Evolutionary conservation across 495 filamentous ascomycete species (phyloP).

Genomic region (Penicillium cataractarum): DNA sequence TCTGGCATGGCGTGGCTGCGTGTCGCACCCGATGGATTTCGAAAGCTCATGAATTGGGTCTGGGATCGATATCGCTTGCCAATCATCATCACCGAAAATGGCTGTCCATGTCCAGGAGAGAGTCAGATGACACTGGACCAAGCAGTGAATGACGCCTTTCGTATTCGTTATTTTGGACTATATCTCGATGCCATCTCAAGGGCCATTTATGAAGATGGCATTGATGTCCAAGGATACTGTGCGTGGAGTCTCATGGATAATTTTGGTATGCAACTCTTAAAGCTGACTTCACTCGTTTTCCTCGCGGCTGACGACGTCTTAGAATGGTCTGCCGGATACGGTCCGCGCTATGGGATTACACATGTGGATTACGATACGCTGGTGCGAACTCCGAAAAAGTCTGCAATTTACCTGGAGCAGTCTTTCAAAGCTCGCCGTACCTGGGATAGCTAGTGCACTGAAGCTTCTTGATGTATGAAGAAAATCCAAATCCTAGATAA

Average conservation of each 20-base stretch:
- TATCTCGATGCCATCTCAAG: conserved; percentile 67
- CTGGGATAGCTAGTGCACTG: neutral
- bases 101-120: conserved; percentile 67
- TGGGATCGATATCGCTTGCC: conserved; percentile 66
- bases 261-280: conserved; percentile 14
- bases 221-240: conserved; percentile 65
- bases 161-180: conserved; percentile 63
- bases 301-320: neutral
- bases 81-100: conserved; percentile 75
- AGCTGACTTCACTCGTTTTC: neutral
- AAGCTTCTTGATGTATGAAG: too few relatives aligned
- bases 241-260: conserved; percentile 73
- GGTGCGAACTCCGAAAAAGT: neutral
- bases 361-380: conserved; percentile 63
- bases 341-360: conserved; percentile 69
- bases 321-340: conserved; percentile 67
- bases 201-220: conserved; percentile 61
- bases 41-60: conserved; percentile 70
- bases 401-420: neutral
- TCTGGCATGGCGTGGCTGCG: conserved; percentile 70
- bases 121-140: conserved; percentile 58
- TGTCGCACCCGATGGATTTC: conserved; percentile 61
- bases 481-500: too few relatives aligned
- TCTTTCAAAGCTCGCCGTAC: neutral
- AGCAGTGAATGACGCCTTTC: conserved; percentile 66